These are phyloP conservation scores for Suillus lakei DNA, from an alignment of 768 basidiomycete species.

Conservation along the genomic window DNA sequence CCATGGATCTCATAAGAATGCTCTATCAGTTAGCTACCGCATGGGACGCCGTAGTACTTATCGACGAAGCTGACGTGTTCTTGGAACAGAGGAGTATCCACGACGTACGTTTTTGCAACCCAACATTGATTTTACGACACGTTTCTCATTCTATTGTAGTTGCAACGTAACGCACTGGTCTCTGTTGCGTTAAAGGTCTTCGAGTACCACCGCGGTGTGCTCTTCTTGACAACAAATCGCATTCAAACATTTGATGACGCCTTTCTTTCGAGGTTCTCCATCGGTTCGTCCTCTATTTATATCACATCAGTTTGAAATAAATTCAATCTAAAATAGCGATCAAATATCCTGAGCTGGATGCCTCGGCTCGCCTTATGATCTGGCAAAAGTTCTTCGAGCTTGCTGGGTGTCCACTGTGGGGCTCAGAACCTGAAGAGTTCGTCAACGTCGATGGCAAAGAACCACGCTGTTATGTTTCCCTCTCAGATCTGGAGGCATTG, in stretches of 20 bases:
- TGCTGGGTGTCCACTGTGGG: constrained; percentile 15
- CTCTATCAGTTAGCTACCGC: constrained; percentile 59
- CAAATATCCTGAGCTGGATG: constrained; percentile 31
- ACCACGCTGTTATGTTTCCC: constrained; percentile 9
- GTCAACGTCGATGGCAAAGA: constrained; percentile 11
- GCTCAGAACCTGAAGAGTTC: constrained; percentile 9
- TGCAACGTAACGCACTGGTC: constrained; percentile 73
- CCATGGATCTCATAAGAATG: constrained; percentile 25
- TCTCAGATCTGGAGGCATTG: constrained; percentile 25
- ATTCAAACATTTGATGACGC: constrained; percentile 57
- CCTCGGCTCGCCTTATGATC: constrained; percentile 20
- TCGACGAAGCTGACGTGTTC: constrained; percentile 47
- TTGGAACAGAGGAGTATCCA: constrained; percentile 31
- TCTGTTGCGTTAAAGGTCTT: constrained; percentile 68
- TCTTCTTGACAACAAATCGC: constrained; percentile 57
- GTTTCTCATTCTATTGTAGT: constrained; percentile 7
- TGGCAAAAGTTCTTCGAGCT: constrained; percentile 33
- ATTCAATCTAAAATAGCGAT: constrained; percentile 17
- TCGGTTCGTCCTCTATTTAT: constrained; percentile 34
- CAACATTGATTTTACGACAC: background rate
- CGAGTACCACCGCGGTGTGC: constrained; percentile 63
- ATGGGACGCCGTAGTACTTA: constrained; percentile 63
- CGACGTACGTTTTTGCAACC: constrained; percentile 31
- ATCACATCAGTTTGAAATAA: background rate
- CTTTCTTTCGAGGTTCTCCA: constrained; percentile 70